A percentile compares a stretch with the other conserved stretches of the same genome.
Conservation (phyloP, 371 early-diverging fungal genomes). For the Funneliformis caledonium region DNA sequence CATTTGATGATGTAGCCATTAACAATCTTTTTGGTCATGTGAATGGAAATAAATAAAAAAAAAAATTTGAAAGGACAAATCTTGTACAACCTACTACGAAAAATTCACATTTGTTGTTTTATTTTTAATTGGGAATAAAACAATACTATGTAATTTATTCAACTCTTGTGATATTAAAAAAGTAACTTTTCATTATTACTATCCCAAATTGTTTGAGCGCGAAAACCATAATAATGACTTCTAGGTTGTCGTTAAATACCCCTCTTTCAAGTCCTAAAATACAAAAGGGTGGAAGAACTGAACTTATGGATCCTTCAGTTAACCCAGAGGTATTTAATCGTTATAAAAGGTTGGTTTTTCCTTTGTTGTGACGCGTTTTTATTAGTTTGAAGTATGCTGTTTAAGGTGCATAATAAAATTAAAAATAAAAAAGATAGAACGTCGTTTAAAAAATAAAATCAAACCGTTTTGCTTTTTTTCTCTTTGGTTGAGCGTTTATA, state of each 20-base stretch:
- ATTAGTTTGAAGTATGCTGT: background rate
- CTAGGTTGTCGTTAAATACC: background rate
- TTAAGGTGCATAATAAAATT: background rate
- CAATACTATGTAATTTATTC: too few relatives aligned
- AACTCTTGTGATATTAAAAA: too few relatives aligned
- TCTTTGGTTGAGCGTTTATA: background rate
- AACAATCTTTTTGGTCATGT: too few relatives aligned
- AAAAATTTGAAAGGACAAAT: too few relatives aligned
- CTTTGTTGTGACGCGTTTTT: background rate
- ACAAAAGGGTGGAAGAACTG: background rate
- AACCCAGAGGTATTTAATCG: background rate
- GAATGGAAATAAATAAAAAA: too few relatives aligned
- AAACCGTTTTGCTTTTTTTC: background rate
- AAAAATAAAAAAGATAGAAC: background rate
- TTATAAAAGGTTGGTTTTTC: constrained; percentile 2
- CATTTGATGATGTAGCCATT: too few relatives aligned
- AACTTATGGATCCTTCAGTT: background rate
- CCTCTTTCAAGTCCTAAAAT: background rate
- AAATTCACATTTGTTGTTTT: too few relatives aligned
- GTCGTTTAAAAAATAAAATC: background rate
- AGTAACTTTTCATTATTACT: too few relatives aligned
- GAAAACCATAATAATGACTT: background rate
- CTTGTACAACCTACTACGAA: too few relatives aligned
- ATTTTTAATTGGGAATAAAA: too few relatives aligned
- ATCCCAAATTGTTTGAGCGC: background rate